phyloP scores from a whole-genome alignment of 2,329 filamentous ascomycete species.

The Diaporthe sp. region DNA sequence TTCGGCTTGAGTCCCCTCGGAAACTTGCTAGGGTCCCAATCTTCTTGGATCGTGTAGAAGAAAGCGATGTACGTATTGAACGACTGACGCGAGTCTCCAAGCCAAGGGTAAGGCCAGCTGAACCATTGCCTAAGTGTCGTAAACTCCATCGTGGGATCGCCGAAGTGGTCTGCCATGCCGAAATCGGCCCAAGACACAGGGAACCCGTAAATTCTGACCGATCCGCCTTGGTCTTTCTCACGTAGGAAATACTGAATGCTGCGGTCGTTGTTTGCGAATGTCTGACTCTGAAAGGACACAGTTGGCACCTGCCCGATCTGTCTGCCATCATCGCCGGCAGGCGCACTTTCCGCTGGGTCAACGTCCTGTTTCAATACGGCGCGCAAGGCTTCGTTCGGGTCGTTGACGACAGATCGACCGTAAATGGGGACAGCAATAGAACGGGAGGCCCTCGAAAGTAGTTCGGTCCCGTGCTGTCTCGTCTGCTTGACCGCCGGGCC shows the following conservation, averaged over 20 bases:
- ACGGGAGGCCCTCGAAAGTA: constrained; percentile 39
- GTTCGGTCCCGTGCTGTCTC: neutral
- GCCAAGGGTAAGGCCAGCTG: constrained; percentile 44
- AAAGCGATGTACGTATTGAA: constrained; percentile 58
- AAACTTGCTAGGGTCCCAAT: constrained; percentile 49
- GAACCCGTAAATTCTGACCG: constrained; percentile 50
- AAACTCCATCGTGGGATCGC: constrained; percentile 44
- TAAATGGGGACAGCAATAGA: constrained; percentile 54
- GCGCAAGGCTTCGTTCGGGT: constrained; percentile 51
- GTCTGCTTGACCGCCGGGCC: constrained; percentile 42
- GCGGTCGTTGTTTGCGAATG: constrained; percentile 17
- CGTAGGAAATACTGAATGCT: constrained; percentile 9
- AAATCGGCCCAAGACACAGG: constrained; percentile 58
- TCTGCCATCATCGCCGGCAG: neutral
- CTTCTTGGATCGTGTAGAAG: constrained; percentile 62
- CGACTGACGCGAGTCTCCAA: neutral
- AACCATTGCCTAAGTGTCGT: constrained; percentile 54
- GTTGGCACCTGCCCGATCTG: neutral
- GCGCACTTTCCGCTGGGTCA: constrained; percentile 9
- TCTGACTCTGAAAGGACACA: constrained; percentile 14
- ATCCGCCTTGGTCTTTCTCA: constrained; percentile 34
- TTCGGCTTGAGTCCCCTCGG: constrained; percentile 40
- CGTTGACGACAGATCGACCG: constrained; percentile 47
- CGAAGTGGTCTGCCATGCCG: constrained; percentile 53
- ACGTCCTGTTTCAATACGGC: constrained; percentile 40